Percentiles rank a stretch among this genome's conserved stretches.
These are phyloP conservation scores for Linum usitatissimum DNA, from an alignment of 345 rosid genomes.

Conservation along the genomic window DNA sequence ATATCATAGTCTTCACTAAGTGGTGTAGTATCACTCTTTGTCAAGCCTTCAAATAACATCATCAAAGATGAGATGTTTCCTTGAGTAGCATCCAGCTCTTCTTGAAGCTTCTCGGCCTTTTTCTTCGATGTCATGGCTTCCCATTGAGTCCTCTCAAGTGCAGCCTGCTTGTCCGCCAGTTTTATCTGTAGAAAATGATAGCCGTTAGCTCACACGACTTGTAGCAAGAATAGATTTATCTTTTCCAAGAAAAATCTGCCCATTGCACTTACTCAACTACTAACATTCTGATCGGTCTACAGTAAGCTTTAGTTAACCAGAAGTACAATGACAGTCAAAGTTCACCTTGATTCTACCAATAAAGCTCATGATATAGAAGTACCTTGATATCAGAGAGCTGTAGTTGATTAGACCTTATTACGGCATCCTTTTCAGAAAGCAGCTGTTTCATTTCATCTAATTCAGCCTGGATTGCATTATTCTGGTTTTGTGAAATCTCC, in stretches of 20 bases:
- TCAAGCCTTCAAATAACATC: slow-evolving; percentile 50
- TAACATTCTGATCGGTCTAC: no score
- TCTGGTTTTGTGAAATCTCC: slow-evolving; percentile 45
- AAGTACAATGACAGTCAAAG: not conserved
- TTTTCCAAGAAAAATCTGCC: no score
- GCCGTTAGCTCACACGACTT: not conserved
- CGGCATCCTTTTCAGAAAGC: slow-evolving; percentile 54
- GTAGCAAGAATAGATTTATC: no score
- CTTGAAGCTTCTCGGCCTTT: slow-evolving; percentile 61
- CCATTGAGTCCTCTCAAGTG: slow-evolving; percentile 85
- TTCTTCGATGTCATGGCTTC: slow-evolving; percentile 62
- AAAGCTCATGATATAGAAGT: not conserved
- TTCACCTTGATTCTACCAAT: not conserved
- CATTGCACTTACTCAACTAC: no score
- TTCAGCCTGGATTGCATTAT: slow-evolving; percentile 34
- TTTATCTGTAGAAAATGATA: slow-evolving; percentile 40
- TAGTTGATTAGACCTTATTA: slow-evolving; percentile 54
- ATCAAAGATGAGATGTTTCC: slow-evolving; percentile 53
- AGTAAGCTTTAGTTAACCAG: not conserved
- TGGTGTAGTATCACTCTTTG: slow-evolving; percentile 26
- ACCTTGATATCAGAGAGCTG: slow-evolving; percentile 94
- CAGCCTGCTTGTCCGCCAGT: slow-evolving; percentile 96
- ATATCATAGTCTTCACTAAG: slow-evolving; percentile 45
- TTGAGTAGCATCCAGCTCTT: slow-evolving; percentile 51
- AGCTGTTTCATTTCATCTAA: slow-evolving; percentile 47